A percentile compares a stretch with the other conserved stretches of the same genome.
phyloP scores from a whole-genome alignment of 106 monocot species.

The Gastrodia elata region DNA sequence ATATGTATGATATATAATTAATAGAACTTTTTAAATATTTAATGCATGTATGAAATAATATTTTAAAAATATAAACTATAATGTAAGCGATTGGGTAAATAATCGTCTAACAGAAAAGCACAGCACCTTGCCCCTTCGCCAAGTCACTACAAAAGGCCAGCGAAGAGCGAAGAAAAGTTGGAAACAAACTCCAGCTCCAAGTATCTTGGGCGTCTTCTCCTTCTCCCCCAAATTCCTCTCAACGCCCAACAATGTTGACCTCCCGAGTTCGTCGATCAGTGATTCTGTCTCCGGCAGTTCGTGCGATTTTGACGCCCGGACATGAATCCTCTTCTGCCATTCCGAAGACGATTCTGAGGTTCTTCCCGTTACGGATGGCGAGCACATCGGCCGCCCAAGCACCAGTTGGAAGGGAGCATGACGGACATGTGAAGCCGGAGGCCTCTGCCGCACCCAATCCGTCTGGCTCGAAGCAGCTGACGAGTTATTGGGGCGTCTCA shows the following conservation, averaged over 20 bases:
- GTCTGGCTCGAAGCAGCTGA: conserved; percentile 14
- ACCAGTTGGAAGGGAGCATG: not conserved
- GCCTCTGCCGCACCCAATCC: not conserved
- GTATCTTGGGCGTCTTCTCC: not conserved
- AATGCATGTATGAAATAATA: too few relatives aligned
- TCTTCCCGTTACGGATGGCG: conserved; percentile 2
- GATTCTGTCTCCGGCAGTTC: not conserved
- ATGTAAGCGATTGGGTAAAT: too few relatives aligned
- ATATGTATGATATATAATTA: too few relatives aligned
- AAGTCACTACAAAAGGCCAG: too few relatives aligned
- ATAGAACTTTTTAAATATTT: too few relatives aligned
- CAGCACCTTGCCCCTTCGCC: too few relatives aligned
- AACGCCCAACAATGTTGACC: conserved; percentile 1
- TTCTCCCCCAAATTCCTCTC: not conserved
- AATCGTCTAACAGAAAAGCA: too few relatives aligned
- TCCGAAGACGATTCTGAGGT: not conserved
- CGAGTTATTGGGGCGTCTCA: conserved; percentile 54
- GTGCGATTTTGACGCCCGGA: not conserved
- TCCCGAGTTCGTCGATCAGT: conserved; percentile 10
- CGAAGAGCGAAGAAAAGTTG: too few relatives aligned
- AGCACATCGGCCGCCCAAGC: not conserved
- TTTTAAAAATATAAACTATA: too few relatives aligned
- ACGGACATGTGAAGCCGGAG: not conserved
- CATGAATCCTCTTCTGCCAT: not conserved
- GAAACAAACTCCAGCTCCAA: too few relatives aligned